Evolutionary conservation across 768 basidiomycete species (phyloP), one percentile per base, ranked within the genome.

Genomic region (Boletus reticuloceps): DNA sequence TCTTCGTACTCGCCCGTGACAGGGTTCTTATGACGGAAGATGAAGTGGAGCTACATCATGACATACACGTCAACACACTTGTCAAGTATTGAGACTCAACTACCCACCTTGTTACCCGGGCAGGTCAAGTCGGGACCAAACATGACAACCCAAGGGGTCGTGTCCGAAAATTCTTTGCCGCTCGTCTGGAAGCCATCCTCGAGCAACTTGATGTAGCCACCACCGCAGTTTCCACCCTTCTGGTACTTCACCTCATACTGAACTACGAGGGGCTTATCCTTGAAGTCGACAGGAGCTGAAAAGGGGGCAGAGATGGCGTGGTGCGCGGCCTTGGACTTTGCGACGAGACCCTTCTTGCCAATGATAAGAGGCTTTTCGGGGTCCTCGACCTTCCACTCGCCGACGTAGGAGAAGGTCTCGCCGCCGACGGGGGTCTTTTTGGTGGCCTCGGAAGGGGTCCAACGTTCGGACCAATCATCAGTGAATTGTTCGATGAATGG

Each of bases 231-330:
- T 46, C 97, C 92, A 41, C 96, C 95, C 75, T 98, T 94, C 79
- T 99, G 95, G 73, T 97, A 94, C 77, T 98, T 96, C 77, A 97
- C 97, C 72, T 99, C 97, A 67, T 99, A 99, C 70, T 97, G 94
- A 19, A 98, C 88, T 61, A 98, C 94, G 43, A 98, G 79, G 42
- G 95, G 89, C 74, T 95, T 81, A 54, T 82, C 75, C 64, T 80
- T 81, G 76, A 95, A 91, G 78, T 89, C 85, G 66, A 98, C 77
- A 50, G 91, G 81, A 54, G 79, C 70, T 14, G 74, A 64, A 74
- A 99, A 94, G 13, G 94, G 89, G 2, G 95, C 93, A 56, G 96
- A 98, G 72, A 99, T 98, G 70, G 97, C 97, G 69, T 98, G 96
- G 72, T 98, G 96, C 19, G 94, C 94, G 52, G 97, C 97, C 79